Evolutionary conservation across 31 red algal genomes (phyloP), one percentile per base, ranked within the genome.

Genomic region (Porphyra umbilicalis): DNA sequence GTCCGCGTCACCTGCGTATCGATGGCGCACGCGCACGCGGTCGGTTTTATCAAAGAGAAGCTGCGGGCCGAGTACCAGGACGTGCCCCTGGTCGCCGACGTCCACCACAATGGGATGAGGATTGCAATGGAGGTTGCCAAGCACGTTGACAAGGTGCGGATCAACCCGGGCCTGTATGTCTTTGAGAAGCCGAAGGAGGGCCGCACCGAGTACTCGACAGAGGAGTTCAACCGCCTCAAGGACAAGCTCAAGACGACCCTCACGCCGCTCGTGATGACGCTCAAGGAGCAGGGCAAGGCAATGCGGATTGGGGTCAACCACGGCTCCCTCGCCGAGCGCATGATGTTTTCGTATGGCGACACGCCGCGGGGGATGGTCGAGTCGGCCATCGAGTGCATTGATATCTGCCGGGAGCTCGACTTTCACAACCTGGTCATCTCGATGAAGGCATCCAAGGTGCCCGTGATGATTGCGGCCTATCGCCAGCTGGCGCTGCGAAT

Each of bases 351-450:
- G 39, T 97, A 95, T 68, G 98, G 98, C 33, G 98, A 99, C 78
- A 97, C 98, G 18, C 98, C 98, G 35, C 84, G 88, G 77, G 98
- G 98, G 33, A 99, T 99, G 98, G 98, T 99, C 32, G 98, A 99
- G 86, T 91, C 86, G 67, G 98, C 98, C 14, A 42, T 99, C 42
- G 98, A 99, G 77, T 97, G 86, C 81, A 91, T 93, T 79, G 90
- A 92, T 35, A 88, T 99, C 37, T 95, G 92, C 46, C 82, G 89
- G 76, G 94, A 99, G 76, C 87, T 95, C 16, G 82, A 97, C 80
- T 99, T 96, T 71, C 92, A 97, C 84, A 97, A 99, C 79, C 87
- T 99, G 85, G 91, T 99, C 13, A 86, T 97, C 44, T 95, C 92
- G 20, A 94, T 99, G 94, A 99, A 99, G 88, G 98, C 98, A 36